Percentiles rank a stretch among this genome's conserved stretches.
These are phyloP conservation scores for Zoysia japonica DNA, from an alignment of 176 grass and related monocot genomes.

Conservation along the genomic window DNA sequence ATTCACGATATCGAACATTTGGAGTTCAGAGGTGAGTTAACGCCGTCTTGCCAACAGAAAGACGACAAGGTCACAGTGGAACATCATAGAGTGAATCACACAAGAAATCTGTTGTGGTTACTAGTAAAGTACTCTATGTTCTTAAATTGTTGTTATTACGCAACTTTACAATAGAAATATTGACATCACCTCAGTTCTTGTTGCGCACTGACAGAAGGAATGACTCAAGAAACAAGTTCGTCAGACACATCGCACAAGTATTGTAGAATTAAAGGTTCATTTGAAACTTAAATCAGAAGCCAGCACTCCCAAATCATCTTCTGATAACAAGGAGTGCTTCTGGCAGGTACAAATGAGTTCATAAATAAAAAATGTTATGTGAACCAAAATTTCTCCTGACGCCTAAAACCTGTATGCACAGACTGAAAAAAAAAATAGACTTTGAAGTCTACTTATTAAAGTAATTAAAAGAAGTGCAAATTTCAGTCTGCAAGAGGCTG, in stretches of 20 bases:
- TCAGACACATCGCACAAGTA: background rate
- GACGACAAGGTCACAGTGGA: background rate
- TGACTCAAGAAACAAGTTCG: background rate
- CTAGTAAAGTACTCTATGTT: background rate
- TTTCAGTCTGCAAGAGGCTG: constrained; percentile 52
- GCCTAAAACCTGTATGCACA: constrained; percentile 64
- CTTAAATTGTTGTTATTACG: too few species aligned
- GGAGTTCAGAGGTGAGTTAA: background rate
- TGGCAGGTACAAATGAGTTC: constrained; percentile 48
- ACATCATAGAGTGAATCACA: constrained; percentile 5
- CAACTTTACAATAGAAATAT: background rate
- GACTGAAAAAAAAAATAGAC: constrained; percentile 54
- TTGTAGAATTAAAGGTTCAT: constrained; percentile 8
- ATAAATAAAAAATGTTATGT: constrained; percentile 51
- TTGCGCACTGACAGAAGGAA: background rate
- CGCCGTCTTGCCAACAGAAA: constrained; percentile 4
- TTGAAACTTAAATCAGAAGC: constrained; percentile 26
- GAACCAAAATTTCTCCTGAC: constrained; percentile 54
- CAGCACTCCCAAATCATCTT: constrained; percentile 76
- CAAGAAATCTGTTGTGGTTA: background rate
- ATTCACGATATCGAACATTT: constrained; percentile 18
- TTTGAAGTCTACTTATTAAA: constrained; percentile 61
- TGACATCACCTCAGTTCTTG: background rate
- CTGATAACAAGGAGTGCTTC: constrained; percentile 74
- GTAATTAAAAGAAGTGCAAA: constrained; percentile 26